A percentile compares a stretch with the other conserved stretches of the same genome.
Conservation (phyloP, 2,329 filamentous ascomycete species). For the Fusarium albosuccineum region DNA sequence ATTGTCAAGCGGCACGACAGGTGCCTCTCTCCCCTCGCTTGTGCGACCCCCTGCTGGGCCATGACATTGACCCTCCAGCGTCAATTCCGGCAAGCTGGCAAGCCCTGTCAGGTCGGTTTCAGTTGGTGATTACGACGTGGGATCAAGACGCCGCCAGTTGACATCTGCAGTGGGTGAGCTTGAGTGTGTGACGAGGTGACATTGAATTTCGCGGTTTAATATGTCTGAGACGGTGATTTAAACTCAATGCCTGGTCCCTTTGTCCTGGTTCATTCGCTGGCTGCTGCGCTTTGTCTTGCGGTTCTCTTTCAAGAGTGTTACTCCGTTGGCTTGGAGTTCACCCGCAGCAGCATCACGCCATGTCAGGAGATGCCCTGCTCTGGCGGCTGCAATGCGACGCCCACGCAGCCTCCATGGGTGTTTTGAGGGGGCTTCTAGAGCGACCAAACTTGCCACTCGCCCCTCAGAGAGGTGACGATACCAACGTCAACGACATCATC, state of each 20-base stretch:
- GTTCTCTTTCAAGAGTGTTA: neutral
- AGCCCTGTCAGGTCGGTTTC: constrained; percentile 17
- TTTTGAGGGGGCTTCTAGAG: too few species aligned
- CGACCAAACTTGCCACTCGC: too few species aligned
- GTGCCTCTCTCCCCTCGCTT: constrained; percentile 7
- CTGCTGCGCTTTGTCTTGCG: neutral
- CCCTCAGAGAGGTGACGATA: neutral
- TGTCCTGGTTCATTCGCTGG: too few species aligned
- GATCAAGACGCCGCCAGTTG: constrained; percentile 1
- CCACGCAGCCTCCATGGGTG: neutral
- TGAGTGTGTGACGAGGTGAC: neutral
- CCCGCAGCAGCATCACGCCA: neutral
- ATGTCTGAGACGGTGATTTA: neutral
- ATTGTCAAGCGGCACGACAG: neutral
- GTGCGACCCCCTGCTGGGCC: neutral
- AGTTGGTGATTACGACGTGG: constrained; percentile 15
- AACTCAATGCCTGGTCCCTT: neutral
- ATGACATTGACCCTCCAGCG: neutral
- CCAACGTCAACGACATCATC: too few species aligned
- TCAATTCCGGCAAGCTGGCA: constrained; percentile 22
- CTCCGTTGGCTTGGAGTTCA: too few species aligned
- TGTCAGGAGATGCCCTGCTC: neutral
- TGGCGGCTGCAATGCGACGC: neutral
- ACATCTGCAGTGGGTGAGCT: constrained; percentile 10
- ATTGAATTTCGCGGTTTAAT: neutral